These are phyloP conservation scores for Clonostachys rhizophaga DNA, from an alignment of 2,329 filamentous ascomycete species.

Conservation along the genomic window DNA sequence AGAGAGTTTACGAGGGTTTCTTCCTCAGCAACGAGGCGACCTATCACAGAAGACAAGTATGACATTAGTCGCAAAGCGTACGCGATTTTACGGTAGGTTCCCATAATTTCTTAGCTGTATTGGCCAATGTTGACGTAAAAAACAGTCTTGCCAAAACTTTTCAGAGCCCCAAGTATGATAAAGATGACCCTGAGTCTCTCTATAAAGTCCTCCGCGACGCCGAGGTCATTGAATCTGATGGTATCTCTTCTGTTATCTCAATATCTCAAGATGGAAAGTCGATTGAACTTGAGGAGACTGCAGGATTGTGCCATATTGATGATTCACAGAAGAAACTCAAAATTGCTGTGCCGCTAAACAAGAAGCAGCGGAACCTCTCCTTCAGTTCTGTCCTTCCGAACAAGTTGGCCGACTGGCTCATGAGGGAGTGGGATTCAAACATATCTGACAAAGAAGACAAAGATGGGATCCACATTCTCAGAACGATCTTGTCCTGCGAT, in stretches of 20 bases:
- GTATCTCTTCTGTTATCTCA: constrained; percentile 16
- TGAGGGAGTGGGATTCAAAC: not conserved
- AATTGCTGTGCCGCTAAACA: constrained; percentile 22
- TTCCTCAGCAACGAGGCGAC: too few relatives aligned
- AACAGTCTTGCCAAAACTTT: too few relatives aligned
- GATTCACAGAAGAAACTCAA: constrained; percentile 11
- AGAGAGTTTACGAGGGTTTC: constrained; percentile 14
- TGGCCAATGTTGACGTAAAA: too few relatives aligned
- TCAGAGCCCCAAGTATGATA: too few relatives aligned
- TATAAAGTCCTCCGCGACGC: constrained; percentile 1
- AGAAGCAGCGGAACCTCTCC: constrained; percentile 9
- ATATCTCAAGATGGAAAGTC: constrained; percentile 16
- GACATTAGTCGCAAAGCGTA: too few relatives aligned
- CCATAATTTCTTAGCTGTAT: too few relatives aligned
- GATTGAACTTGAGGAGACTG: constrained; percentile 8
- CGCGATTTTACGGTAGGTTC: too few relatives aligned
- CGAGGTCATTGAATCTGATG: constrained; percentile 18
- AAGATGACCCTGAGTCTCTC: too few relatives aligned
- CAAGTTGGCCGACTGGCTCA: not conserved
- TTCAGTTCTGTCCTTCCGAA: not conserved
- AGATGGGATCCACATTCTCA: not conserved
- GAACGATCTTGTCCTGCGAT: not conserved
- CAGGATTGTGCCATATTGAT: constrained; percentile 18
- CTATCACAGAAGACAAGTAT: too few relatives aligned
- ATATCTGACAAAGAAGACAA: not conserved